Conservation (phyloP, 2,329 filamentous ascomycete genomes). For the Colletotrichum melonis region DNA sequence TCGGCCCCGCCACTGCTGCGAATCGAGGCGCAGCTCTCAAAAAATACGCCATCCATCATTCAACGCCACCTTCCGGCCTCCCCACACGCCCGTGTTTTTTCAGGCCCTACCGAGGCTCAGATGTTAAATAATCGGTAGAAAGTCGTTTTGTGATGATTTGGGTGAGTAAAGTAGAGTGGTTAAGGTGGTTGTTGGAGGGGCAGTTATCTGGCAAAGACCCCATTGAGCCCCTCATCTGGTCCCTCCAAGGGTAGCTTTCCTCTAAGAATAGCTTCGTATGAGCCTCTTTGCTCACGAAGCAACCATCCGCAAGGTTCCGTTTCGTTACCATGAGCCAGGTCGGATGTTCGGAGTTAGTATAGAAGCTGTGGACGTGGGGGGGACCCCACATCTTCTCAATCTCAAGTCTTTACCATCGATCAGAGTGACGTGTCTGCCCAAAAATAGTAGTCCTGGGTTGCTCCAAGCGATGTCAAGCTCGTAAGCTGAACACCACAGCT, state of each 20-base stretch:
- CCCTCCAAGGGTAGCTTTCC: background rate
- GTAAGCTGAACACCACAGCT: background rate
- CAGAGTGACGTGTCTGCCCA: background rate
- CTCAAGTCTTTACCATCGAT: background rate
- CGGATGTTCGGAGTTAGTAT: no score
- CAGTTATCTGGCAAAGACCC: background rate
- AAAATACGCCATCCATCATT: constrained; percentile 14
- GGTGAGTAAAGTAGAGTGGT: background rate
- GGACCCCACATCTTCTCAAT: background rate
- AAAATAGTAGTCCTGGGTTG: background rate
- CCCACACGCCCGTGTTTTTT: background rate
- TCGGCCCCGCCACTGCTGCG: background rate
- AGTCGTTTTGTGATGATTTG: constrained; percentile 1
- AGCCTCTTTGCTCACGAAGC: background rate
- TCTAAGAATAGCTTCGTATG: constrained; percentile 20
- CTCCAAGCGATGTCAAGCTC: background rate
- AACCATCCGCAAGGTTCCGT: background rate
- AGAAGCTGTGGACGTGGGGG: background rate
- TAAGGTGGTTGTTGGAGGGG: background rate
- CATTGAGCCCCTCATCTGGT: background rate
- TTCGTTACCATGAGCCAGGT: background rate
- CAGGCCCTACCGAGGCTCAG: background rate
- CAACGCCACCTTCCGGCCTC: constrained; percentile 25
- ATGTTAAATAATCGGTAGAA: background rate
- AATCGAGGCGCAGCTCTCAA: constrained; percentile 22